Percentiles rank a stretch among this genome's conserved stretches.
Conservation (phyloP, 345 rosid genomes). For the Streptanthus diversifolius region DNA sequence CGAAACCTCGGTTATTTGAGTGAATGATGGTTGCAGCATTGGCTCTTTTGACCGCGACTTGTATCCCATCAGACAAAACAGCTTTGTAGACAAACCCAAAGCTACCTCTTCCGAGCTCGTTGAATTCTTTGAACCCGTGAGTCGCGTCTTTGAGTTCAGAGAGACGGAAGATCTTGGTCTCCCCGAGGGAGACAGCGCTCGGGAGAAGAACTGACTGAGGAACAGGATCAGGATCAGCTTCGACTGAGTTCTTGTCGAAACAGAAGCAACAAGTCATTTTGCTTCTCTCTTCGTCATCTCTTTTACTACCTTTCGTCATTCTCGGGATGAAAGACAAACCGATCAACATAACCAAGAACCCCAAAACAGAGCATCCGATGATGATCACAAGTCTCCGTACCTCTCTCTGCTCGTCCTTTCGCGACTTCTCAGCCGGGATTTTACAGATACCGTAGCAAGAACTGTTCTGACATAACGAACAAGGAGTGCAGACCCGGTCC, state of each 20-base stretch:
- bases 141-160: conserved; percentile 88
- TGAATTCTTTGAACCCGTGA: conserved; percentile 91
- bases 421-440: conserved; percentile 12
- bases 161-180: conserved; percentile 74
- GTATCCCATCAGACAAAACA: conserved; percentile 72
- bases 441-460: conserved; percentile 67
- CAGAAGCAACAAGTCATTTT: conserved; percentile 48
- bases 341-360: conserved; percentile 46
- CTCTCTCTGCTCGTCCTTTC: conserved; percentile 32
- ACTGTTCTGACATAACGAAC: conserved; percentile 93
- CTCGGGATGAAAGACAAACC: conserved; percentile 51
- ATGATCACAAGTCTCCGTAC: conserved; percentile 39
- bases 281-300: conserved; percentile 52
- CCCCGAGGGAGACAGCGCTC: conserved; percentile 47
- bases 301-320: conserved; percentile 33
- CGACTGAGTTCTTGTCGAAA: conserved; percentile 48
- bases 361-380: conserved; percentile 50
- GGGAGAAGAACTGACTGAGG: conserved; percentile 37
- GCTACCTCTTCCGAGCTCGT: conserved; percentile 85
- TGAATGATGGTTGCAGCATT: conserved; percentile 95
- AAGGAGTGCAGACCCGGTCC: conserved; percentile 76
- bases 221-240: conserved; percentile 44
- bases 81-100: conserved; percentile 93
- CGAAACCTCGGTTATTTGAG: conserved; percentile 71
- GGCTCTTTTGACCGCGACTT: conserved; percentile 86